These are phyloP conservation scores for Epichloe glyceriae DNA, from an alignment of 2,329 filamentous ascomycete genomes.

Conservation along the genomic window DNA sequence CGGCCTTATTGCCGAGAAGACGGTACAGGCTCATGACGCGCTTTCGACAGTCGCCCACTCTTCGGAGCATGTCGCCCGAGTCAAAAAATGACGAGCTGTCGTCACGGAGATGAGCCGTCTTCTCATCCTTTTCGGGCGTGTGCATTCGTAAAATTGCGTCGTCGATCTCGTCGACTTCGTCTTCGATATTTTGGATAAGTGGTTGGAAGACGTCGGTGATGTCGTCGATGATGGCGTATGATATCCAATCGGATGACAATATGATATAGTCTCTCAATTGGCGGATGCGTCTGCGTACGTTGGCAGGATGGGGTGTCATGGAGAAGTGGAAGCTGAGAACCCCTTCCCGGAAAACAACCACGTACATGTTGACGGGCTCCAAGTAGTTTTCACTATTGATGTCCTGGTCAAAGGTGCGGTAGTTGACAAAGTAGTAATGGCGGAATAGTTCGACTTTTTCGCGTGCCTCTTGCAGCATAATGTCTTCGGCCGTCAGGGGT, in stretches of 20 bases:
- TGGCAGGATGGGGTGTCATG: constrained; percentile 90
- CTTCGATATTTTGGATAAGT: constrained; percentile 82
- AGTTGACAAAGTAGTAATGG: constrained; percentile 98
- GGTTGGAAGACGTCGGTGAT: constrained; percentile 95
- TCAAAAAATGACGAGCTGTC: constrained; percentile 31
- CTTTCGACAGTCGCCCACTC: constrained; percentile 88
- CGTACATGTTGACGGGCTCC: constrained; percentile 94
- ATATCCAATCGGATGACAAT: constrained; percentile 92
- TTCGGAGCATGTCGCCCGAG: constrained; percentile 70
- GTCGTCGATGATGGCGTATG: constrained; percentile 94
- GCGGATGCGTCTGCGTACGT: constrained; percentile 83
- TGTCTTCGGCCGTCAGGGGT: constrained; percentile 93
- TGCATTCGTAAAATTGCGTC: constrained; percentile 79
- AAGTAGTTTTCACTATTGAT: constrained; percentile 78
- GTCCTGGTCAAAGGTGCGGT: constrained; percentile 95
- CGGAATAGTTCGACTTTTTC: constrained; percentile 97
- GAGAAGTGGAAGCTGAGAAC: constrained; percentile 95
- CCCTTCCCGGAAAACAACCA: constrained; percentile 91
- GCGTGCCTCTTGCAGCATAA: constrained; percentile 91
- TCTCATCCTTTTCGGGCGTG: constrained; percentile 36
- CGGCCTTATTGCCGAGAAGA: constrained; percentile 88
- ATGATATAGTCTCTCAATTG: constrained; percentile 91
- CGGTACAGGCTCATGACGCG: constrained; percentile 95
- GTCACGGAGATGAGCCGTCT: constrained; percentile 34
- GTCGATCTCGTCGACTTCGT: constrained; percentile 95